phyloP scores from a whole-genome alignment of 176 grass and related monocot genomes.

The Canna indica region DNA sequence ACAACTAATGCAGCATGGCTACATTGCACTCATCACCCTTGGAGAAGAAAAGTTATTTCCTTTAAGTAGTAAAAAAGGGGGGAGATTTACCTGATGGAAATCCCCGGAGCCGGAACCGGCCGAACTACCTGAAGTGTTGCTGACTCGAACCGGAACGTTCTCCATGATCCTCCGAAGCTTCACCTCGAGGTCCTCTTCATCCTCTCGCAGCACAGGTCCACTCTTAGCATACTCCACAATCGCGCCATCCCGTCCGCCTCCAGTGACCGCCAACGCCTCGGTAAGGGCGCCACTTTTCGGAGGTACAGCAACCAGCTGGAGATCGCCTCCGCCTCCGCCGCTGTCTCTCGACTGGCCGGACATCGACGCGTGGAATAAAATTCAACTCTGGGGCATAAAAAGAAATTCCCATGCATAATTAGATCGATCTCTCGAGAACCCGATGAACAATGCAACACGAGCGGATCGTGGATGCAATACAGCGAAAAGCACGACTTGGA shows the following conservation, averaged over 20 bases:
- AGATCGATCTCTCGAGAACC: not conserved
- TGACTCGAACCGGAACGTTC: slow-evolving; percentile 71
- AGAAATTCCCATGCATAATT: not conserved
- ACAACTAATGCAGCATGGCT: too few relatives aligned
- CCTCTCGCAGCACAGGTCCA: slow-evolving; percentile 50
- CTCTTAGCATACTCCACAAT: slow-evolving; percentile 17
- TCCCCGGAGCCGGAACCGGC: slow-evolving; percentile 89
- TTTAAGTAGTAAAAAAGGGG: too few relatives aligned
- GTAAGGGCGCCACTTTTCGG: not conserved
- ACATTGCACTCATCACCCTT: too few relatives aligned
- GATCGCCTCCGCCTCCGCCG: not conserved
- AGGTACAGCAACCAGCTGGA: not conserved
- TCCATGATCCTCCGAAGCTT: slow-evolving; percentile 95
- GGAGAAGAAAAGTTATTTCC: too few relatives aligned
- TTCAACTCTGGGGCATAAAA: not conserved
- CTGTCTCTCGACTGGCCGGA: not conserved
- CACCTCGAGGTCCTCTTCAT: slow-evolving; percentile 84
- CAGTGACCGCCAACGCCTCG: not conserved
- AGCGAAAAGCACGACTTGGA: not conserved
- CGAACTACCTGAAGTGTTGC: slow-evolving; percentile 84
- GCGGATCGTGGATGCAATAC: not conserved
- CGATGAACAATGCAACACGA: not conserved
- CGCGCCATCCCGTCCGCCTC: not conserved
- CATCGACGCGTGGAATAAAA: not conserved
- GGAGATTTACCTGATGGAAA: slow-evolving; percentile 66